Percentiles rank a stretch among this genome's conserved stretches.
These are phyloP conservation scores for Leishmania tropica DNA, from an alignment of 208 protist species.

Conservation along the genomic window DNA sequence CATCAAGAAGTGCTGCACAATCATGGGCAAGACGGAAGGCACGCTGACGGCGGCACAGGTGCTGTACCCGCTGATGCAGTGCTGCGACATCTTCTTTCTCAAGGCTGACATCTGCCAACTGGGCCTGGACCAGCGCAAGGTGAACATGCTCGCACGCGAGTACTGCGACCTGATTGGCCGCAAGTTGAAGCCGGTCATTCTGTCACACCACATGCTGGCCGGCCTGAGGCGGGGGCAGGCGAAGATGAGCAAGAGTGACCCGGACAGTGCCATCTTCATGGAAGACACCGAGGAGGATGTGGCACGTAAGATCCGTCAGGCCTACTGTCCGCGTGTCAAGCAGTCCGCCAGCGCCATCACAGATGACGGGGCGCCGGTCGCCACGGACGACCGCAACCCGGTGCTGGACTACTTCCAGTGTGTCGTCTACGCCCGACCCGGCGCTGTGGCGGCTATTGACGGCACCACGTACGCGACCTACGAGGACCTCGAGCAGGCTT, in stretches of 20 bases:
- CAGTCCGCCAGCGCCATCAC: slow-evolving; percentile 51
- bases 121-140: slow-evolving; percentile 99
- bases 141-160: slow-evolving; percentile 99
- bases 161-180: slow-evolving; percentile 95
- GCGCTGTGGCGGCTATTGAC: slow-evolving; percentile 40
- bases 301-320: slow-evolving; percentile 94
- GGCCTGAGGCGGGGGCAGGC: slow-evolving; percentile 95
- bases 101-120: slow-evolving; percentile 99
- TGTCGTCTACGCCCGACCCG: slow-evolving; percentile 87
- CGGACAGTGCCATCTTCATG: slow-evolving; percentile 99
- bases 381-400: slow-evolving; percentile 93
- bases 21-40: slow-evolving; percentile 98
- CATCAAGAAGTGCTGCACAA: slow-evolving; percentile 98
- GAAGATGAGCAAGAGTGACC: slow-evolving; percentile 99
- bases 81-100: slow-evolving; percentile 99
- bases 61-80: slow-evolving; percentile 99
- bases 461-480: slow-evolving; percentile 74
- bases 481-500: slow-evolving; percentile 79
- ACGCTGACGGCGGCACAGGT: slow-evolving; percentile 98
- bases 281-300: slow-evolving; percentile 97
- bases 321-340: slow-evolving; percentile 92
- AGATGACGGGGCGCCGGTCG: slow-evolving; percentile 75
- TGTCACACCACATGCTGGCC: slow-evolving; percentile 98
- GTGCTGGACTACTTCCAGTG: slow-evolving; percentile 96
- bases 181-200: slow-evolving; percentile 97